A percentile compares a stretch with the other conserved stretches of the same genome.
phyloP scores from a whole-genome alignment of 345 rosid species.

The Brassica juncea region DNA sequence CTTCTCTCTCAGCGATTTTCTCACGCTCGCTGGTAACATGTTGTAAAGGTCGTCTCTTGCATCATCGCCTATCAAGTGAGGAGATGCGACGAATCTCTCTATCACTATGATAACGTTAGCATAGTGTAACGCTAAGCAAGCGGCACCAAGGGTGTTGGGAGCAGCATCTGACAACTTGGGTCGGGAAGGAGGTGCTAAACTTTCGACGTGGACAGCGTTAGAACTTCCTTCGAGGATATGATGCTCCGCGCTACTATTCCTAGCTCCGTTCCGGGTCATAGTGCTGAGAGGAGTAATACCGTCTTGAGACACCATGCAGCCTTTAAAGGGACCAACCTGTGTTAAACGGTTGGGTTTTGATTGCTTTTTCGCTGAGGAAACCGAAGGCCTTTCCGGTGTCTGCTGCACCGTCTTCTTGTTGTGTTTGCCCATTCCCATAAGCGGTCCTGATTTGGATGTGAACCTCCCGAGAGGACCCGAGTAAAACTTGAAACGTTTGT shows the following conservation, averaged over 20 bases:
- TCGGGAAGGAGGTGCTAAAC: constrained; percentile 42
- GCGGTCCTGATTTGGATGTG: constrained; percentile 60
- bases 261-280: constrained; percentile 46
- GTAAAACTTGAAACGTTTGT: constrained; percentile 49
- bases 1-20: constrained; percentile 63
- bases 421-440: constrained; percentile 49
- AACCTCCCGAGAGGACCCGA: constrained; percentile 69
- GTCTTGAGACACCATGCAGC: constrained; percentile 56
- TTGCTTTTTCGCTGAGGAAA: constrained; percentile 51
- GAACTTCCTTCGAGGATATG: constrained; percentile 26
- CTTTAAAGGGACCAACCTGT: constrained; percentile 90
- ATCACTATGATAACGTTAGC: constrained; percentile 89
- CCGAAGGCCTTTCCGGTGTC: constrained; percentile 46
- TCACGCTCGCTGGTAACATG: constrained; percentile 83
- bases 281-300: constrained; percentile 45
- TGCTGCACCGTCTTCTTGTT: constrained; percentile 63
- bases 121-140: constrained; percentile 90
- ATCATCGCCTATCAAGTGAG: constrained; percentile 94
- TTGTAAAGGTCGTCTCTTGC: constrained; percentile 96
- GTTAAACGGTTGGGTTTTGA: constrained; percentile 55
- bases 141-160: constrained; percentile 82
- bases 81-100: constrained; percentile 88
- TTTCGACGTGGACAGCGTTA: constrained; percentile 18
- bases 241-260: constrained; percentile 40
- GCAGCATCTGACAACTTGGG: constrained; percentile 60